These are phyloP conservation scores for Chamaecyparis obtusa DNA, from an alignment of 75 land plant genomes.

Conservation along the genomic window DNA sequence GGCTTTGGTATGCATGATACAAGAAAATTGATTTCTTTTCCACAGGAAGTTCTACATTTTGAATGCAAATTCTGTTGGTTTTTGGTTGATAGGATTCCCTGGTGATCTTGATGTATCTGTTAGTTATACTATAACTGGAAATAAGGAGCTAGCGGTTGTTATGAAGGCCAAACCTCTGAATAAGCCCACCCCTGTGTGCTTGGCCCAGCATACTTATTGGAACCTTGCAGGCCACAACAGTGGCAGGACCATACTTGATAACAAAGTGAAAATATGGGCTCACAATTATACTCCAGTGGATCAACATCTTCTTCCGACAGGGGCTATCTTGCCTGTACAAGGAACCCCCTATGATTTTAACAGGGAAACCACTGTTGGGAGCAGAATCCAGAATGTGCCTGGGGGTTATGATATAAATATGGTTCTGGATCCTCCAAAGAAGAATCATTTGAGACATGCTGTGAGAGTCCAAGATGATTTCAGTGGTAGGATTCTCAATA, in stretches of 20 bases:
- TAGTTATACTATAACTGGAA: slow-evolving; percentile 33
- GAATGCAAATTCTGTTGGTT: neutral
- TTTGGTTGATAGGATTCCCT: slow-evolving; percentile 52
- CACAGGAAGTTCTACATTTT: too few relatives aligned
- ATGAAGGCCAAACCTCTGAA: slow-evolving; percentile 53
- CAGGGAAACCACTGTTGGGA: slow-evolving; percentile 26
- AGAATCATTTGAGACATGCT: slow-evolving; percentile 29
- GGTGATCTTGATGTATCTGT: slow-evolving; percentile 48
- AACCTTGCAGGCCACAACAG: slow-evolving; percentile 69
- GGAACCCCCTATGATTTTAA: slow-evolving; percentile 75
- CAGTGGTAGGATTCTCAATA: slow-evolving; percentile 54
- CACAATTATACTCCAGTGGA: slow-evolving; percentile 56
- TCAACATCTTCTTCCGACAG: slow-evolving; percentile 57
- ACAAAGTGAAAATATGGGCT: slow-evolving; percentile 43
- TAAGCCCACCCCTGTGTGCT: slow-evolving; percentile 72
- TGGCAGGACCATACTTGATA: slow-evolving; percentile 44
- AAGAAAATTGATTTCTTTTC: too few relatives aligned
- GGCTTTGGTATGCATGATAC: too few relatives aligned
- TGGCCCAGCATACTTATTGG: slow-evolving; percentile 82
- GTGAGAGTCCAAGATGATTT: slow-evolving; percentile 37
- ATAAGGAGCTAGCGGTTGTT: slow-evolving; percentile 25
- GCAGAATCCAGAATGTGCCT: slow-evolving; percentile 30
- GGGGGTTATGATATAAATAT: slow-evolving; percentile 76
- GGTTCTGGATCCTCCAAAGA: slow-evolving; percentile 34
- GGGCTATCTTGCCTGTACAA: slow-evolving; percentile 38